Percentiles rank a stretch among this genome's conserved stretches.
Conservation (phyloP, 148 eudicot genomes). For the Vaccinium myrtillus region DNA sequence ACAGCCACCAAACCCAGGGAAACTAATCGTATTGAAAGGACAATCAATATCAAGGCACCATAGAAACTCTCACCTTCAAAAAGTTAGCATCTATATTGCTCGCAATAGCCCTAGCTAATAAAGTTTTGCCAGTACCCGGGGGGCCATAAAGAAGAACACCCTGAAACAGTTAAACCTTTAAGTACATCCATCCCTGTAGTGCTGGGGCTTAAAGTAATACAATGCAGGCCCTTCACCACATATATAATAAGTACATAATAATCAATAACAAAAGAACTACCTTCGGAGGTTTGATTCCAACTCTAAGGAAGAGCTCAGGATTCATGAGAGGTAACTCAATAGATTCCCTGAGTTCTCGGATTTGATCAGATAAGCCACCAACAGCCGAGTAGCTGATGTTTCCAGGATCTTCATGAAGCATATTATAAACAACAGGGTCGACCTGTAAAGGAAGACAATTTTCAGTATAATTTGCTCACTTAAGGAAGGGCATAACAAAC, state of each 20-base stretch:
- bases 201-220: neutral
- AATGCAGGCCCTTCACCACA: neutral
- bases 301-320: slow-evolving; percentile 95
- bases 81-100: slow-evolving; percentile 98
- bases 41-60: neutral
- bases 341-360: slow-evolving; percentile 94
- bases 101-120: slow-evolving; percentile 96
- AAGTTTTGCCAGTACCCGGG: slow-evolving; percentile 96
- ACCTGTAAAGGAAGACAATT: slow-evolving; percentile 42
- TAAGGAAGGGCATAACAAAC: neutral
- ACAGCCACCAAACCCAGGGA: neutral
- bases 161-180: slow-evolving; percentile 21
- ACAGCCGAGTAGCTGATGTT: slow-evolving; percentile 96
- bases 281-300: slow-evolving; percentile 98
- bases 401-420: slow-evolving; percentile 99
- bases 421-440: slow-evolving; percentile 96
- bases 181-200: neutral
- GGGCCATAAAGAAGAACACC: slow-evolving; percentile 99
- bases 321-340: slow-evolving; percentile 96
- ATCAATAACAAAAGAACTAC: slow-evolving; percentile 29
- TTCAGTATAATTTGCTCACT: neutral
- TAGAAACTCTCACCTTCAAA: slow-evolving; percentile 59
- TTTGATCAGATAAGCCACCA: slow-evolving; percentile 96
- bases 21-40: neutral
- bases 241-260: neutral